A percentile compares a stretch with the other conserved stretches of the same genome.
phyloP scores from a whole-genome alignment of 371 early-diverging fungal genomes.

The Apophysomyces elegans region DNA sequence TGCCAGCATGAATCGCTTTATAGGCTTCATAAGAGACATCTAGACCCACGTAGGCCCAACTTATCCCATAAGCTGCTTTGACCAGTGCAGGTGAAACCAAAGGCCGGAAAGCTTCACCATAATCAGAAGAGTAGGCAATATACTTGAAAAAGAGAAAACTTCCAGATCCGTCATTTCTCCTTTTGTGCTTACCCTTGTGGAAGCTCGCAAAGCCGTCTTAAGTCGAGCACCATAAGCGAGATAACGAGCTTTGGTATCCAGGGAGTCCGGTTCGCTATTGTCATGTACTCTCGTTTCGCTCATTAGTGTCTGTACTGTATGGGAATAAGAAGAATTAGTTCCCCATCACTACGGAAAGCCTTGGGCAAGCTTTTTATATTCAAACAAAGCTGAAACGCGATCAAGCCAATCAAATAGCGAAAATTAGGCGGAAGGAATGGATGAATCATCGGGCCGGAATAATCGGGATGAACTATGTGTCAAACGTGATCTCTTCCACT shows the following conservation, averaged over 20 bases:
- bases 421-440: neutral
- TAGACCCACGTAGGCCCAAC: slow-evolving; percentile 65
- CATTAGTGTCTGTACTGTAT: neutral
- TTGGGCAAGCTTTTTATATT: neutral
- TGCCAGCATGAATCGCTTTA: slow-evolving; percentile 63
- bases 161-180: neutral
- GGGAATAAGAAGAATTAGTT: neutral
- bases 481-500: no score
- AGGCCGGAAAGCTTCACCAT: slow-evolving; percentile 83
- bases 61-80: slow-evolving; percentile 66
- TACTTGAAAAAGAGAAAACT: slow-evolving; percentile 36
- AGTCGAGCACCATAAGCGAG: slow-evolving; percentile 71
- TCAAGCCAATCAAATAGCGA: neutral
- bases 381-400: neutral
- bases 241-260: slow-evolving; percentile 66
- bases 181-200: slow-evolving; percentile 24
- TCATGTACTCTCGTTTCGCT: neutral
- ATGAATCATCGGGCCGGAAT: slow-evolving; percentile 6
- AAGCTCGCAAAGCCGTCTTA: slow-evolving; percentile 58
- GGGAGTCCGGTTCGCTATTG: slow-evolving; percentile 55
- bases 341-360: neutral
- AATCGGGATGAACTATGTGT: neutral
- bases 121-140: slow-evolving; percentile 74
- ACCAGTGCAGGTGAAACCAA: slow-evolving; percentile 64
- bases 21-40: slow-evolving; percentile 77